phyloP scores from a whole-genome alignment of 768 basidiomycete genomes.

The Tulasnella calospora region DNA sequence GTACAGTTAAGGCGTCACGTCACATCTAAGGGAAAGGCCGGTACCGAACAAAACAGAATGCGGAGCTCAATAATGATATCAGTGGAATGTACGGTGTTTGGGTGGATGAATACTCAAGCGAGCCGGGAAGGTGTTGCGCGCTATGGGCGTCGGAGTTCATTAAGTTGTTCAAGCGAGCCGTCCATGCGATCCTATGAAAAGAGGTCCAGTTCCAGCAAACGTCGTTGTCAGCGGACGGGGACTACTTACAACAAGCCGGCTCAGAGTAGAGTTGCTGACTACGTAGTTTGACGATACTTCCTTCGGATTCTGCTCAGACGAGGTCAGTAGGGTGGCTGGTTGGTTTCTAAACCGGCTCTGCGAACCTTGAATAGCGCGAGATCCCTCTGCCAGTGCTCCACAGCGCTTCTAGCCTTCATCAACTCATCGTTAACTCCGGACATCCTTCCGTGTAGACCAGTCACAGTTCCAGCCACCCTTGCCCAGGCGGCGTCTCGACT shows the following conservation, averaged over 20 bases:
- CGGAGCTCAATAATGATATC: background rate
- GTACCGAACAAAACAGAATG: background rate
- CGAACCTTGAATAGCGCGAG: background rate
- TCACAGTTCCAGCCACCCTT: background rate
- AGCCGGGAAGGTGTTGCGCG: background rate
- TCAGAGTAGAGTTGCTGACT: background rate
- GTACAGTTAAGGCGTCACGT: background rate
- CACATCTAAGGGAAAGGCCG: background rate
- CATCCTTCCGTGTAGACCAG: background rate
- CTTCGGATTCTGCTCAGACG: background rate
- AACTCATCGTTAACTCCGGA: background rate
- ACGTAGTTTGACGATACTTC: background rate
- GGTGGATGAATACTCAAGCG: background rate
- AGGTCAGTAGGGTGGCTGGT: background rate
- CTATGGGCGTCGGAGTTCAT: background rate
- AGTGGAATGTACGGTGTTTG: background rate
- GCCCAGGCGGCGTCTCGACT: background rate
- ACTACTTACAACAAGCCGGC: background rate
- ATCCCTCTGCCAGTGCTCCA: background rate
- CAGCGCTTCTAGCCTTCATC: background rate
- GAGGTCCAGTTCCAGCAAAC: background rate
- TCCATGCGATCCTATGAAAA: background rate
- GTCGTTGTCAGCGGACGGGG: background rate
- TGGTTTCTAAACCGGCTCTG: background rate
- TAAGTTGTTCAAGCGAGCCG: background rate